Evolutionary conservation across 2,329 filamentous ascomycete species (phyloP), one percentile per base, ranked within the genome.

Genomic region (Plectosphaerella sp.): DNA sequence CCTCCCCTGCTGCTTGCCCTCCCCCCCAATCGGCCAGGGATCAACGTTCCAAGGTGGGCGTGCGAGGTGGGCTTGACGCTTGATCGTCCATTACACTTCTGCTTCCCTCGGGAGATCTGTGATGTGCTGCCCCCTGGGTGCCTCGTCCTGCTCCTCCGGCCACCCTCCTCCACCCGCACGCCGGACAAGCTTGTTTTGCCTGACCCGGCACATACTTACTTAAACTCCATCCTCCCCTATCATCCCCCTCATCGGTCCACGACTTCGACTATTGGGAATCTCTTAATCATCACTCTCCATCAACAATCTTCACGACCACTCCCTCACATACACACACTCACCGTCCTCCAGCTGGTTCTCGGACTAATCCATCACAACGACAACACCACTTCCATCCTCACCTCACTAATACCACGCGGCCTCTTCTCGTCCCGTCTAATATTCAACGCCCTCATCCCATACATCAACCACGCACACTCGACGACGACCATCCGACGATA

Each of bases 41-140:
- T 77, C 69, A 67, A 62, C 70, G 66, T 67, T 43, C 41, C 41
- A 43, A 16, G 16, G 41, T 18, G 41, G 41, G 41, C 18, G 41
- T 43, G 41, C n/a, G 41, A 16, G 41, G 70, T 71, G 70, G 73
- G 74, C 75, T 43, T 75, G 67, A 67, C 73, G 69, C 73, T 73
- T 71, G 75, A 77, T 78, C 75, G 69, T 69, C 74, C 67, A 55
- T 70, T 67, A 66, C 68, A 54, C 67, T 56, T 43, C 58, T 60
- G 52, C 61, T 61, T 18, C 16, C 15, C 41, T 57, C 61, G 60
- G 58, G 56, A 60, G 59, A 59, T 62, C 56, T 59, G 35, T 48
- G 56, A 58, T 58, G 59, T 66, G 58, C 59, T 57, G 54, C 56
- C 54, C 56, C 57, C 57, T 55, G 56, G 48, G 45, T 54, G 53